These are phyloP conservation scores for Neurospora sp. DNA, from an alignment of 495 filamentous ascomycete species.

Conservation along the genomic window DNA sequence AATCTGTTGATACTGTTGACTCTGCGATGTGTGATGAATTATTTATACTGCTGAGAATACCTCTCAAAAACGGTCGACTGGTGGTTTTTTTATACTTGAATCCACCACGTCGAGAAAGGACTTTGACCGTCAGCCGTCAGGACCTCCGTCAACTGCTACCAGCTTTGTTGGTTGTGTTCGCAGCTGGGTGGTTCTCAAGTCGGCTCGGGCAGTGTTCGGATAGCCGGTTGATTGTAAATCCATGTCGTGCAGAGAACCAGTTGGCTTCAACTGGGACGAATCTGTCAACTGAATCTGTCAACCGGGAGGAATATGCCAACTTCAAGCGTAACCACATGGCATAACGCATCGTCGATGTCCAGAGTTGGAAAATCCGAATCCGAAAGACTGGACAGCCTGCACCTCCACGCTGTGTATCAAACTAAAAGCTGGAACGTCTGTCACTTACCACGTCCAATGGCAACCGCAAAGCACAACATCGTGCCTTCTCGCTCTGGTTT, in stretches of 20 bases:
- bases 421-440: neutral
- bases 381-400: neutral
- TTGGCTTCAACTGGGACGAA: neutral
- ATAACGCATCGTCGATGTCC: neutral
- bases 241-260: neutral
- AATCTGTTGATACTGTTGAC: neutral
- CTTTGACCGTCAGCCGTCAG: neutral
- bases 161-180: neutral
- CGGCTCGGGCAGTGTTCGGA: neutral
- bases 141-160: neutral
- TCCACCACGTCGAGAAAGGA: neutral
- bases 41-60: neutral
- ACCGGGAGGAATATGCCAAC: neutral
- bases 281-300: too few species aligned
- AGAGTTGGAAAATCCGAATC: neutral
- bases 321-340: neutral
- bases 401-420: neutral
- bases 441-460: neutral
- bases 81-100: neutral
- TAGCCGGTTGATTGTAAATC: neutral
- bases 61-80: too few species aligned
- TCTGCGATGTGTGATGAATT: neutral
- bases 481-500: neutral
- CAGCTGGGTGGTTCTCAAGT: neutral
- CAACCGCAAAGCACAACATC: neutral